These are phyloP conservation scores for Antarctomyces pellizariae DNA, from an alignment of 495 filamentous ascomycete species.

Conservation along the genomic window DNA sequence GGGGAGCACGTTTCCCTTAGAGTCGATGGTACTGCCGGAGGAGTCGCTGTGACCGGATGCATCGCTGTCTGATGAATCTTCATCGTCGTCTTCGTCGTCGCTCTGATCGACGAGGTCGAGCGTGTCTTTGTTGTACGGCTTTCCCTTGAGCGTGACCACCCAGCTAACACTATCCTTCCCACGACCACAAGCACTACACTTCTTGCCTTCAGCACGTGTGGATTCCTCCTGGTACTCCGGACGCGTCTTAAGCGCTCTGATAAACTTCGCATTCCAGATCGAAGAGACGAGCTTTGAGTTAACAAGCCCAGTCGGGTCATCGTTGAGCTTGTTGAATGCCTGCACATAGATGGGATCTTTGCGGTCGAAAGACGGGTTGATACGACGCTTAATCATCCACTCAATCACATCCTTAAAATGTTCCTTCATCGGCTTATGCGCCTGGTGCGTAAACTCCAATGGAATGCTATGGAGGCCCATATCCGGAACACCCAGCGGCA, in stretches of 20 bases:
- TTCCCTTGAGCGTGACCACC: constrained; percentile 36
- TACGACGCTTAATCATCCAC: constrained; percentile 49
- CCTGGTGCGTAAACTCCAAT: constrained; percentile 41
- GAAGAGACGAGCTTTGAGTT: constrained; percentile 51
- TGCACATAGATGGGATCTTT: constrained; percentile 40
- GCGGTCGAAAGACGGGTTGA: constrained; percentile 51
- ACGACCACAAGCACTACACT: constrained; percentile 61
- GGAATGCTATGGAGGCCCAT: constrained; percentile 32
- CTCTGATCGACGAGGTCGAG: constrained; percentile 38
- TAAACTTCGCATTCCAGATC: constrained; percentile 47
- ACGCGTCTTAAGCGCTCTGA: constrained; percentile 35
- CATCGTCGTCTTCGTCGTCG: constrained; percentile 15
- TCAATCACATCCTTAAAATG: constrained; percentile 61
- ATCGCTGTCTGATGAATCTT: constrained; percentile 15
- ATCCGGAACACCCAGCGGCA: constrained; percentile 35
- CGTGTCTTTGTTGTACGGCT: constrained; percentile 42
- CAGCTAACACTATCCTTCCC: constrained; percentile 40
- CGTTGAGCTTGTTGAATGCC: constrained; percentile 51
- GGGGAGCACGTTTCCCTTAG: constrained; percentile 3
- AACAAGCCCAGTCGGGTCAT: constrained; percentile 42
- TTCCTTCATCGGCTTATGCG: constrained; percentile 43
- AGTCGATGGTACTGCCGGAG: constrained; percentile 3
- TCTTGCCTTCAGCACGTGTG: constrained; percentile 17
- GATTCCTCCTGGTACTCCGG: constrained; percentile 23
- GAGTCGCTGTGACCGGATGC: constrained; percentile 1